Conservation (phyloP, 202 grass and related monocot species). For the Schoenoplectus tabernaemontani region DNA sequence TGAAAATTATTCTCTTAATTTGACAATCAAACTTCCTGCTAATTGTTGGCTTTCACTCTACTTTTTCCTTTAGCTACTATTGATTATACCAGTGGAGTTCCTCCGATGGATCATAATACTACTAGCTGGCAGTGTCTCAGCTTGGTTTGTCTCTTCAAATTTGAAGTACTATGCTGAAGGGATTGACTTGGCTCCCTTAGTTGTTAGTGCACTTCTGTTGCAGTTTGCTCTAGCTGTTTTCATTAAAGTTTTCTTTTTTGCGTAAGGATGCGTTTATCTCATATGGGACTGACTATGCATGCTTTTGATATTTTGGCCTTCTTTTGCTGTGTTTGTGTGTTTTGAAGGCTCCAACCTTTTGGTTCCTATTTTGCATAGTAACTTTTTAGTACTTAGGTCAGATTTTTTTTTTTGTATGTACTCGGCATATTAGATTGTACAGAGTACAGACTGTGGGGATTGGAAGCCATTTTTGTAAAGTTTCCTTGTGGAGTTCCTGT, state of each 20-base stretch:
- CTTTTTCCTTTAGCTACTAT: conserved; percentile 51
- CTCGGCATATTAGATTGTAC: background rate
- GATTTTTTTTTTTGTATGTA: background rate
- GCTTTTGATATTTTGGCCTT: conserved; percentile 41
- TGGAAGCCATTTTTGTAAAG: background rate
- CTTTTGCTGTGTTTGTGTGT: conserved; percentile 13
- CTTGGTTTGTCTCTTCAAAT: conserved; percentile 80
- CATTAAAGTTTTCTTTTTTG: conserved; percentile 97
- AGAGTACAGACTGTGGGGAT: background rate
- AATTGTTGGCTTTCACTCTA: conserved; percentile 8
- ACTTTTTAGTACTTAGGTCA: background rate
- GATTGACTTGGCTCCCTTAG: conserved; percentile 59
- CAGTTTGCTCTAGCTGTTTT: conserved; percentile 85
- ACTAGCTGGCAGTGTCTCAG: conserved; percentile 55
- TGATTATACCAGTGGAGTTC: conserved; percentile 76
- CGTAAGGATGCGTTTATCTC: conserved; percentile 33
- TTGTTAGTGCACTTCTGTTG: conserved; percentile 53
- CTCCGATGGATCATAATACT: conserved; percentile 83
- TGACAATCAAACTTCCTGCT: background rate
- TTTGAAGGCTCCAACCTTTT: background rate
- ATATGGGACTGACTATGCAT: conserved; percentile 16
- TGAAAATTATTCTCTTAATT: background rate
- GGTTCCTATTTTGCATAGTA: background rate
- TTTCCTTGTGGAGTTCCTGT: background rate
- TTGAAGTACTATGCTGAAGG: conserved; percentile 59